Conservation (phyloP, 2,329 filamentous ascomycete genomes). For the Talaromyces verruculosus region DNA sequence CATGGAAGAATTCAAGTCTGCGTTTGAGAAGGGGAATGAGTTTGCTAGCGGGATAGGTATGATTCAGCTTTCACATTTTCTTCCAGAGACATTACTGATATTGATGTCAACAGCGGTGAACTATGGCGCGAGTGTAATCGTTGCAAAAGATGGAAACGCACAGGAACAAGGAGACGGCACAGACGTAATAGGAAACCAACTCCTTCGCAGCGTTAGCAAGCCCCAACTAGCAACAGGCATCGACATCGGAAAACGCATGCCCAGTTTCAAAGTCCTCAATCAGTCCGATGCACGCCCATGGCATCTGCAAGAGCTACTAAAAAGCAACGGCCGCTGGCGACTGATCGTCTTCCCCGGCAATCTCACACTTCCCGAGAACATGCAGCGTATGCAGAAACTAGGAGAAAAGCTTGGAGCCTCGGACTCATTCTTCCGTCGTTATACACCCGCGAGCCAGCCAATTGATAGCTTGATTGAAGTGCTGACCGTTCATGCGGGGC, state of each 20-base stretch:
- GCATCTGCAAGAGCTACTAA: conserved; percentile 40
- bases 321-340: conserved; percentile 23
- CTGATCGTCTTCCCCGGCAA: conserved; percentile 15
- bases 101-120: background rate
- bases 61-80: background rate
- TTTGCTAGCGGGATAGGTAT: background rate
- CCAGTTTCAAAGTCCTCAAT: conserved; percentile 53
- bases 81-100: background rate
- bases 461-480: conserved; percentile 12
- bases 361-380: conserved; percentile 38
- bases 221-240: conserved; percentile 18
- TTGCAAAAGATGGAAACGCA: background rate
- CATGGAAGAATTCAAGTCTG: background rate
- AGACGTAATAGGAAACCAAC: conserved; percentile 26
- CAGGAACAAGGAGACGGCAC: background rate
- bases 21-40: conserved; percentile 1
- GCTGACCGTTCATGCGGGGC: conserved; percentile 8
- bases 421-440: conserved; percentile 9
- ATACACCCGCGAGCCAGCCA: background rate
- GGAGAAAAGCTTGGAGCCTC: conserved; percentile 3
- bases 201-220: conserved; percentile 28
- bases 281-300: conserved; percentile 39
- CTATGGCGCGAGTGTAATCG: background rate
- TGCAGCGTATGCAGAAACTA: conserved; percentile 40
- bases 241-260: conserved; percentile 40